These are phyloP conservation scores for Leucaena leucocephala DNA, from an alignment of 306 rosid species.

Conservation along the genomic window DNA sequence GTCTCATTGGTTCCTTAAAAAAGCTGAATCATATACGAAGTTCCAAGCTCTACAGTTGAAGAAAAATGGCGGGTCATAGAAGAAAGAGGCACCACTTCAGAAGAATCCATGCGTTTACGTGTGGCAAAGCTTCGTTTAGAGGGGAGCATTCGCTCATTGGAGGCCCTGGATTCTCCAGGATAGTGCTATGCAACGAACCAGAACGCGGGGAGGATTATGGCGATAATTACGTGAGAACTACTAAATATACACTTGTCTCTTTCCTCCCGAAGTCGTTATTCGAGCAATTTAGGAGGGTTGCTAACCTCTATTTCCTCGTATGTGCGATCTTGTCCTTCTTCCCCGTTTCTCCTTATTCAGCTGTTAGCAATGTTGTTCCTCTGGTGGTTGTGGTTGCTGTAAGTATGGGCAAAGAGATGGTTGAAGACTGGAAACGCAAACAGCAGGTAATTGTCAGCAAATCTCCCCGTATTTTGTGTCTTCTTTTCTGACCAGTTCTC, in stretches of 20 bases:
- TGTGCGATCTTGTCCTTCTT: conserved; percentile 76
- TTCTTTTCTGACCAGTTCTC: too few relatives aligned
- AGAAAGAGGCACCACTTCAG: conserved; percentile 62
- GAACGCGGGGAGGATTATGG: conserved; percentile 49
- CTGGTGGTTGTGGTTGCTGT: conserved; percentile 79
- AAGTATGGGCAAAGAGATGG: conserved; percentile 78
- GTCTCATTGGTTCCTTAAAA: not conserved
- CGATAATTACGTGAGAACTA: conserved; percentile 76
- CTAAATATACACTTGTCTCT: conserved; percentile 71
- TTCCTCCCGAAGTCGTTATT: conserved; percentile 84
- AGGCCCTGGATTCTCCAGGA: conserved; percentile 89
- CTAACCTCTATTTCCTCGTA: conserved; percentile 80
- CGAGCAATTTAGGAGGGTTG: conserved; percentile 93
- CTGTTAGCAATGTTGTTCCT: conserved; percentile 76
- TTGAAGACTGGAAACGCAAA: conserved; percentile 81
- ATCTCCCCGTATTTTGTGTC: not conserved
- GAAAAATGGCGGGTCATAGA: conserved; percentile 53
- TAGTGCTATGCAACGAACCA: conserved; percentile 65
- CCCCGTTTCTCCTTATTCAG: conserved; percentile 77
- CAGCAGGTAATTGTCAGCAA: conserved; percentile 56
- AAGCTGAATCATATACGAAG: not conserved
- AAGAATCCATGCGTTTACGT: conserved; percentile 74
- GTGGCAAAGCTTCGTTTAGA: conserved; percentile 69
- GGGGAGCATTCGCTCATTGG: conserved; percentile 79
- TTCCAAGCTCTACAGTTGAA: not conserved